Percentiles rank a stretch among this genome's conserved stretches.
phyloP scores from a whole-genome alignment of 192 early-diverging fungal genomes.

The Podila clonocystis region DNA sequence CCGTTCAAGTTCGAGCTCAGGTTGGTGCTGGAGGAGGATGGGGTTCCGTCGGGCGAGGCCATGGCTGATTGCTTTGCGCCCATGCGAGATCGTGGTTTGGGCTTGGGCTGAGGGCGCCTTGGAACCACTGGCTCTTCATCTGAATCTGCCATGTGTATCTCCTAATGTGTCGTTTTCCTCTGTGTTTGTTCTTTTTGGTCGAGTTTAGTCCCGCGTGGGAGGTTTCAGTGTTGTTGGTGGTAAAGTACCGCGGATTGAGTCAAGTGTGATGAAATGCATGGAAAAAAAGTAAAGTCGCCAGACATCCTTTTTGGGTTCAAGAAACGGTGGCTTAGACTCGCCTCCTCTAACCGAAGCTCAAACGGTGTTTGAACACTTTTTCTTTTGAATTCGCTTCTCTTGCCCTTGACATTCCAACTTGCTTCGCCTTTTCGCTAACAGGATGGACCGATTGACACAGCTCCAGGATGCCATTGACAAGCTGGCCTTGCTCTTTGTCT shows the following conservation, averaged over 20 bases:
- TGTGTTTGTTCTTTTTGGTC: not conserved
- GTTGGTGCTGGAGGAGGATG: not conserved
- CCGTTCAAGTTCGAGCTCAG: not conserved
- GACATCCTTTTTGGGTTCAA: too few relatives aligned
- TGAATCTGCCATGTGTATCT: conserved; percentile 30
- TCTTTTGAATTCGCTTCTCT: not conserved
- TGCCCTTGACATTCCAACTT: not conserved
- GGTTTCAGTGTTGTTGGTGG: too few relatives aligned
- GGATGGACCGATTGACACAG: conserved; percentile 66
- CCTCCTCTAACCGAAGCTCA: too few relatives aligned
- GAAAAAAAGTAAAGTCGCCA: too few relatives aligned
- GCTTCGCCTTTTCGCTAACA: not conserved
- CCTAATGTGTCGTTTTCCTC: not conserved
- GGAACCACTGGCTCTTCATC: conserved; percentile 3
- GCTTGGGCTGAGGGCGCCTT: conserved; percentile 1
- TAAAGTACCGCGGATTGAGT: too few relatives aligned
- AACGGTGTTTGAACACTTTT: not conserved
- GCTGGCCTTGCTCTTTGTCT: conserved; percentile 62
- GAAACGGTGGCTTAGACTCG: too few relatives aligned
- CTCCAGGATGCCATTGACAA: conserved; percentile 65
- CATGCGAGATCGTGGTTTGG: not conserved
- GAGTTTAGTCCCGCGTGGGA: not conserved
- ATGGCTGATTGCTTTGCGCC: not conserved
- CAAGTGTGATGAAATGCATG: too few relatives aligned
- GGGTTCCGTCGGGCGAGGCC: not conserved